Conservation (phyloP, 176 grass and related monocot species). For the Oryza glaberrima region DNA sequence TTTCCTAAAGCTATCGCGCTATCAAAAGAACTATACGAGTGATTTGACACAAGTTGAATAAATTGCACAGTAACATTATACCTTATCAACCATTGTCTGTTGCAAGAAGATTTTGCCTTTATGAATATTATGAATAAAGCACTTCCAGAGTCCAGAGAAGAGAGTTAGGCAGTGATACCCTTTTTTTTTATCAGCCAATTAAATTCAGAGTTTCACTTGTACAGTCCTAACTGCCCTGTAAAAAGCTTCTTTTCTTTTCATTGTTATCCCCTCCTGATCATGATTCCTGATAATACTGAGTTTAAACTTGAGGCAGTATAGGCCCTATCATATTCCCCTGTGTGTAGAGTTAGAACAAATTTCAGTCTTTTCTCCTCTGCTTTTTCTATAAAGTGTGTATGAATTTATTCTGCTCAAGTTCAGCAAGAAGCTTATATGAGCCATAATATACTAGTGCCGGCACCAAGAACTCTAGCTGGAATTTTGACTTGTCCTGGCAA, state of each 20-base stretch:
- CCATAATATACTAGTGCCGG: conserved; percentile 40
- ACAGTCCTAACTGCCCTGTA: conserved; percentile 26
- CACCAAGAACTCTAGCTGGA: conserved; percentile 43
- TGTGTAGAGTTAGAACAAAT: conserved; percentile 46
- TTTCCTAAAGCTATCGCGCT: neutral
- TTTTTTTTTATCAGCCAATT: conserved; percentile 45
- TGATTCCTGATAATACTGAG: conserved; percentile 26
- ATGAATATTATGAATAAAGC: conserved; percentile 31
- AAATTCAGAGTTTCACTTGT: conserved; percentile 40
- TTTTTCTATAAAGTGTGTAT: conserved; percentile 45
- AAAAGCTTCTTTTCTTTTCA: conserved; percentile 47
- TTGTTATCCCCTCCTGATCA: conserved; percentile 41
- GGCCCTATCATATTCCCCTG: conserved; percentile 49
- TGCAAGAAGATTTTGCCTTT: conserved; percentile 37
- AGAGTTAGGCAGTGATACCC: conserved; percentile 19
- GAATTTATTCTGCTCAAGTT: conserved; percentile 45
- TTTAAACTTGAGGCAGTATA: conserved; percentile 41
- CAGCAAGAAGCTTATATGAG: conserved; percentile 30
- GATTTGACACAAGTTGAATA: conserved; percentile 33
- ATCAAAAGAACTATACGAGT: neutral
- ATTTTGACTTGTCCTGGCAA: conserved; percentile 21
- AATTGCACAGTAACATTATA: conserved; percentile 19
- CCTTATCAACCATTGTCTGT: conserved; percentile 19
- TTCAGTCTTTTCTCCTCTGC: conserved; percentile 37
- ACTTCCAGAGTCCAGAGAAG: neutral